A percentile compares a stretch with the other conserved stretches of the same genome.
These are phyloP conservation scores for Exserohilum turcica DNA, from an alignment of 2,329 filamentous ascomycete species.

Conservation along the genomic window DNA sequence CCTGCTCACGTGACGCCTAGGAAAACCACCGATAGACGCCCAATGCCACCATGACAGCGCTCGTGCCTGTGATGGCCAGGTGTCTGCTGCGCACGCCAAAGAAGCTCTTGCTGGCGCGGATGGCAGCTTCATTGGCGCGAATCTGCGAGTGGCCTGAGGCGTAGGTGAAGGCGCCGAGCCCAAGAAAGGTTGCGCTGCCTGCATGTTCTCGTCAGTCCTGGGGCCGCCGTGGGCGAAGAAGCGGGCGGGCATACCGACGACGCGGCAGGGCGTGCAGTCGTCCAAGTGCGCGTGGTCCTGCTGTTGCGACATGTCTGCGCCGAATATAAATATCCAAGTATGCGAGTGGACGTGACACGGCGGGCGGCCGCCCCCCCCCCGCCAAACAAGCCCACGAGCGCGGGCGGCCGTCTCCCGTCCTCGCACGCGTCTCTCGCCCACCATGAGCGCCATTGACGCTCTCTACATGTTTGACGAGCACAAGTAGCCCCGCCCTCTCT, in stretches of 20 bases:
- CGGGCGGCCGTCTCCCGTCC: constrained; percentile 11
- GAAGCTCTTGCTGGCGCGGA: constrained; percentile 48
- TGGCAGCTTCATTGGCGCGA: constrained; percentile 47
- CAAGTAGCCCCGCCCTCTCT: constrained; percentile 66
- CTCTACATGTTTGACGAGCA: constrained; percentile 97
- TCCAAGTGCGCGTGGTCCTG: constrained; percentile 50
- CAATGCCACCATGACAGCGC: constrained; percentile 50
- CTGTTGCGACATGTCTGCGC: constrained; percentile 11
- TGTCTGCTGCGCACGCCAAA: constrained; percentile 51
- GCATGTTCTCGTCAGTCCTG: not conserved
- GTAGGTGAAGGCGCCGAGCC: constrained; percentile 55
- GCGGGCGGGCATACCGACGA: constrained; percentile 62
- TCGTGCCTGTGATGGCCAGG: constrained; percentile 49
- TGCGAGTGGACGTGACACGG: constrained; percentile 6
- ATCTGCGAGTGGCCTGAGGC: constrained; percentile 54
- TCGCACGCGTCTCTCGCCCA: constrained; percentile 6
- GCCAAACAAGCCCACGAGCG: constrained; percentile 25
- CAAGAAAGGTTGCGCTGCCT: constrained; percentile 54
- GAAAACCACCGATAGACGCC: constrained; percentile 52
- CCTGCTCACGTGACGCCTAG: constrained; percentile 10
- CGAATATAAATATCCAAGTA: no score
- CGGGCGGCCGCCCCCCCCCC: constrained; percentile 24
- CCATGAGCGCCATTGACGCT: constrained; percentile 80
- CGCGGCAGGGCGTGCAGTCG: constrained; percentile 72
- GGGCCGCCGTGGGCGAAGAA: not conserved